Base-by-base conservation (phyloP, 768 basidiomycete genomes). In the Naganishia antarctica region DNA sequence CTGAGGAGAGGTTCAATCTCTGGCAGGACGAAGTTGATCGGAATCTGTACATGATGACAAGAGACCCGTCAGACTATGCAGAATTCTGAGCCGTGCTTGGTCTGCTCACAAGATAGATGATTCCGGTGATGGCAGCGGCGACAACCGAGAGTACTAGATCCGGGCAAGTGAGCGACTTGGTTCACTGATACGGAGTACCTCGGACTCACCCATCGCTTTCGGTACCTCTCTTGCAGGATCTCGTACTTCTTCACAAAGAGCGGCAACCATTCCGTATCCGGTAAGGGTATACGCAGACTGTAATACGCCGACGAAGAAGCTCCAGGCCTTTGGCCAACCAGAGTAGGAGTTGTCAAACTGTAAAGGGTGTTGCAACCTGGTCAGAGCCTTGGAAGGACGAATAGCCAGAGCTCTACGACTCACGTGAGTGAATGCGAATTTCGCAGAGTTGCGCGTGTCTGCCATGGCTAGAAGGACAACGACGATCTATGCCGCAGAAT, bases 241-340 rank as follows among this genome's bases (percentile, higher is more conserved):
- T 51, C 82, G 81, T 0, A 86, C 85, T 73, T 87, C 86, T 71
- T 86, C 86, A 2, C 85, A 83, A 83, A 87, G 83, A 66, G 83
- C 85, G 16, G 85, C 80, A 41, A 86, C 83, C 84, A 86, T 86
- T 63, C 86, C 86, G 66, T 73, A 73, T 44, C 82, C 84, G 37
- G 85, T 70, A 64, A 81, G 84, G 0, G 82, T 83, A 64, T 85
- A 87, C 0, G 85, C 82, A 73, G 62, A 47, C 28, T 68, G 73
- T 74, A 79, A 43, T 23, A 86, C 70, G 32, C 85, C 85, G 34
- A 86, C 84, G 72, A 86, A 87, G 71, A 86, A 87, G 0, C 84
- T 80, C 85, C 85, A 87, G 32, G 84, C 86, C 13, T 83, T 80
- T 1, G 81, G 81, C 86, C 86, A 87, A 6, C 86, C 86, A 0